Percentiles rank a stretch among this genome's conserved stretches.
phyloP scores from a whole-genome alignment of 192 early-diverging fungal genomes.

The Pilaira anomala region DNA sequence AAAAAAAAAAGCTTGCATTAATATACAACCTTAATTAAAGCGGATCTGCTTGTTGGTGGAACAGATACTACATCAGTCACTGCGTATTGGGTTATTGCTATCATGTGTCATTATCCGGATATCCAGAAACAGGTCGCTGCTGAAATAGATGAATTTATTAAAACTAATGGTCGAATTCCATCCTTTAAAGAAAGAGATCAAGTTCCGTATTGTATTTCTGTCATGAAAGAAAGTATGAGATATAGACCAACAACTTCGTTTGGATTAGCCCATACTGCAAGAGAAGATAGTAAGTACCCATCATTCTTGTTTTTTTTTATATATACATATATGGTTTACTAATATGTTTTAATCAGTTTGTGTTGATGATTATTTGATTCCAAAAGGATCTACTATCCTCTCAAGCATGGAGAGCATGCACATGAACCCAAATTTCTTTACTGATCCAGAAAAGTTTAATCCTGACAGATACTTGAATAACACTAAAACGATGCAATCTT shows the following conservation, averaged over 20 bases:
- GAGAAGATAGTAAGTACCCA: conserved; percentile 18
- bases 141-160: conserved; percentile 15
- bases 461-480: conserved; percentile 40
- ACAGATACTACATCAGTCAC: conserved; percentile 4
- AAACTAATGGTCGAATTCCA: not conserved
- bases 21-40: not conserved
- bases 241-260: conserved; percentile 5
- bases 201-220: conserved; percentile 22
- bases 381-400: conserved; percentile 43
- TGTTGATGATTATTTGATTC: conserved; percentile 41
- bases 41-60: not conserved
- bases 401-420: conserved; percentile 51
- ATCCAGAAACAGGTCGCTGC: conserved; percentile 7
- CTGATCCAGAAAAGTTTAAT: conserved; percentile 44
- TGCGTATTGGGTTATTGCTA: conserved; percentile 7
- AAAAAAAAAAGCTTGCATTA: too few relatives aligned
- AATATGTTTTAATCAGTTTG: not conserved
- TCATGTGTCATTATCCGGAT: conserved; percentile 11
- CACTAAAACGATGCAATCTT: conserved; percentile 1
- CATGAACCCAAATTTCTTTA: conserved; percentile 26
- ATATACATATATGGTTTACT: not conserved
- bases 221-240: conserved; percentile 22
- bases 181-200: not conserved
- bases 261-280: conserved; percentile 15
- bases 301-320: not conserved